Percentiles rank a stretch among this genome's conserved stretches.
These are phyloP conservation scores for Nephelium lappaceum DNA, from an alignment of 345 rosid genomes.

Conservation along the genomic window DNA sequence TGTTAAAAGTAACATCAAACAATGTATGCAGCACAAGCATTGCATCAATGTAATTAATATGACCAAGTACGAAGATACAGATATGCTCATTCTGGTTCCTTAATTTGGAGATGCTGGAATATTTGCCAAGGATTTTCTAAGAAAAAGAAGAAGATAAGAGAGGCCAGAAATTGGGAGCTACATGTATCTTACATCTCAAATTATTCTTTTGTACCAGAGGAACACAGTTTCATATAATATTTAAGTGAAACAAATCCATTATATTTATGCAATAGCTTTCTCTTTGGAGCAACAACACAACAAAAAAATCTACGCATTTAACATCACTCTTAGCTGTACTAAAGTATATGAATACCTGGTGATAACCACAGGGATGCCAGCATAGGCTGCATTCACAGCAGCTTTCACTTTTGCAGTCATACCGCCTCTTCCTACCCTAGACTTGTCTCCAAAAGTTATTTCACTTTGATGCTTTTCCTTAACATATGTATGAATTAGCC, in stretches of 20 bases:
- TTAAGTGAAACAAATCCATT: neutral
- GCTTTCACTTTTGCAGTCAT: conserved; percentile 99
- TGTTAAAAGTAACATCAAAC: neutral
- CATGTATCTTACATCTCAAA: neutral
- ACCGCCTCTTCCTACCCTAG: conserved; percentile 99
- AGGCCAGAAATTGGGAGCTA: no score
- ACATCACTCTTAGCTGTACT: neutral
- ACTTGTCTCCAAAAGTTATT: conserved; percentile 97
- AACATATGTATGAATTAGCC: conserved; percentile 83
- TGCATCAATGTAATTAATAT: neutral
- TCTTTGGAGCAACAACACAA: neutral
- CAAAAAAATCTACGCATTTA: neutral
- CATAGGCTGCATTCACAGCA: conserved; percentile 87
- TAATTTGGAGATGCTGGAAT: neutral
- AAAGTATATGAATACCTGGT: conserved; percentile 60
- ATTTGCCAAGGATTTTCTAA: no score
- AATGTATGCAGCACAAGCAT: neutral
- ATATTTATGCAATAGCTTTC: neutral
- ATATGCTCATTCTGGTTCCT: neutral
- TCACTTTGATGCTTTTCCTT: conserved; percentile 79
- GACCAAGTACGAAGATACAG: neutral
- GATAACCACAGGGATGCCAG: conserved; percentile 93
- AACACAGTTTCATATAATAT: neutral
- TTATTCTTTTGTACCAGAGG: neutral
- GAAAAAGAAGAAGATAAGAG: no score